A percentile compares a stretch with the other conserved stretches of the same genome.
These are phyloP conservation scores for Apophysomyces sp. DNA, from an alignment of 371 early-diverging fungal species.

Conservation along the genomic window DNA sequence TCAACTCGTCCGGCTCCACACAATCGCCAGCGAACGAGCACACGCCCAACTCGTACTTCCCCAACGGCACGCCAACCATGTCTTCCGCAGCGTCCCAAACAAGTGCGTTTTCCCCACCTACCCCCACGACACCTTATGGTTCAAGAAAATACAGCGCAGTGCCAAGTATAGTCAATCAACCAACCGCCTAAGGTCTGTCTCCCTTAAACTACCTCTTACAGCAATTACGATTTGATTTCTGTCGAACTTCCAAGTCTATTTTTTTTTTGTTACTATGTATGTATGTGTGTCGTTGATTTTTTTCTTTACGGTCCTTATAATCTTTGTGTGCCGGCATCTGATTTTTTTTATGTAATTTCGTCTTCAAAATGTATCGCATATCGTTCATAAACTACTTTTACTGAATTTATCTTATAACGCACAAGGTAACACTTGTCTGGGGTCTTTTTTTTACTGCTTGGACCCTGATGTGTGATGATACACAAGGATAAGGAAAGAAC, in stretches of 20 bases:
- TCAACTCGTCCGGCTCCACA: constrained; percentile 10
- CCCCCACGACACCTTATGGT: constrained; percentile 20
- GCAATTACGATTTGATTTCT: neutral
- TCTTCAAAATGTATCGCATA: constrained; percentile 1
- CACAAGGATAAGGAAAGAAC: neutral
- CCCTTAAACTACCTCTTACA: neutral
- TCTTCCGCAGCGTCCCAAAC: constrained; percentile 17
- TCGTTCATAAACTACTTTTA: constrained; percentile 1
- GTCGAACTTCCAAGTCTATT: neutral
- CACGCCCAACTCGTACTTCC: constrained; percentile 8
- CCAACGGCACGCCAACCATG: constrained; percentile 11
- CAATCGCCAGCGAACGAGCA: constrained; percentile 4
- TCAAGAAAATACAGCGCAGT: constrained; percentile 8
- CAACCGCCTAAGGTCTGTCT: neutral
- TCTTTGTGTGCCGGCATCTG: constrained; percentile 2
- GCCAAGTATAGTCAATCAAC: constrained; percentile 7
- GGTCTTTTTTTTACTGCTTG: neutral
- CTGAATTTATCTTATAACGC: neutral
- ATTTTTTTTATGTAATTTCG: neutral
- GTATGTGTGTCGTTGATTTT: constrained; percentile 2
- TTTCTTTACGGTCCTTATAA: constrained; percentile 2
- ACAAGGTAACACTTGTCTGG: neutral
- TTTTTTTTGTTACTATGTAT: neutral
- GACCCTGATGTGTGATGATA: neutral
- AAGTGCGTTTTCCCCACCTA: constrained; percentile 21